phyloP scores from a whole-genome alignment of 106 monocot species.

The Agapanthus africanus region DNA sequence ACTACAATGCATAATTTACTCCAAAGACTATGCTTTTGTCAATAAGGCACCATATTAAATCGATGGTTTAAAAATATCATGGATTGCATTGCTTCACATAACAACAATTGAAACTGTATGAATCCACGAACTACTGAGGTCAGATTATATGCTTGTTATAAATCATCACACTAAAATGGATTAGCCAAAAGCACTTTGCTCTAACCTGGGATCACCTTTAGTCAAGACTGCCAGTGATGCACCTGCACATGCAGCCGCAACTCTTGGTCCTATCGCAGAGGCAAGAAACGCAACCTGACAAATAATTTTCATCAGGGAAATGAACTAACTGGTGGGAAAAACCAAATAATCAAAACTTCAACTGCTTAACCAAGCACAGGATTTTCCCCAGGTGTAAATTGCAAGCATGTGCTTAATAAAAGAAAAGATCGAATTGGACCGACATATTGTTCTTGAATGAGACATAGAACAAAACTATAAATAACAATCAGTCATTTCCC shows the following conservation, averaged over 20 bases:
- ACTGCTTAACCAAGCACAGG: too few species aligned
- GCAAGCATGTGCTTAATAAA: too few species aligned
- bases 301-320: constrained; percentile 6
- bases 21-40: too few species aligned
- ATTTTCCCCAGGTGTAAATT: too few species aligned
- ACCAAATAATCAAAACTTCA: too few species aligned
- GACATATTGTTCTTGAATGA: too few species aligned
- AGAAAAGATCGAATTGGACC: too few species aligned
- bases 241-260: constrained; percentile 91
- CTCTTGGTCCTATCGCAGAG: constrained; percentile 84
- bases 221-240: constrained; percentile 68
- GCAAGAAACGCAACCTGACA: constrained; percentile 86
- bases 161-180: not conserved
- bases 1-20: too few species aligned
- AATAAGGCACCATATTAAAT: not conserved
- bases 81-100: not conserved
- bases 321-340: too few species aligned
- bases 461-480: too few species aligned
- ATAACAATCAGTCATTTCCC: too few species aligned
- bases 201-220: constrained; percentile 51
- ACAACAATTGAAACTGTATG: not conserved
- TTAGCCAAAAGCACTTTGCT: constrained; percentile 8
- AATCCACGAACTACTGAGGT: not conserved
- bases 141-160: not conserved
- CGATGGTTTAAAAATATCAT: not conserved